Base-by-base conservation (phyloP, 495 filamentous ascomycete genomes). In the Cenococcum geophilum region DNA sequence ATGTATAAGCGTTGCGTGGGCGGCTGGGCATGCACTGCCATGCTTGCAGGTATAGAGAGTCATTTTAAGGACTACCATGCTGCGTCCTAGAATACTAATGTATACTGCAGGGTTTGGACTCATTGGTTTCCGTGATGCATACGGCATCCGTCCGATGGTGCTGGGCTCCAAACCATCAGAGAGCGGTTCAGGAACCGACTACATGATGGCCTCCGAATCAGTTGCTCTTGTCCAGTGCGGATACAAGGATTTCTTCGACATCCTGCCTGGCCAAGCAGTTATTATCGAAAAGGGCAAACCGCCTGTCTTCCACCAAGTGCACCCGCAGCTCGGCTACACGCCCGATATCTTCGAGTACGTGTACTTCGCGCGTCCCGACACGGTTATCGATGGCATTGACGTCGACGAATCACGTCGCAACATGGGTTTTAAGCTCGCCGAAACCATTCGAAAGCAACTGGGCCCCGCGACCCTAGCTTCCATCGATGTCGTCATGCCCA, bases 121-220 rank as follows among this genome's bases (percentile, higher is more conserved):
- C 49, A 79, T 96, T 20, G 92, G 88, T 49, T 97, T 97, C 80
- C 82, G 89, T 58, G 93, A 97, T 73, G 79, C 84, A 8, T 84
- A 92, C 66, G 93, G 92, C 65, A 98, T 98, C 63, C 87, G 93
- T 34, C 93, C 93, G 0, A 79, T 98, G 55, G 81, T 91, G 43
- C 78, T 97, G 5, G 93, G 93, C 48, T 86, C 83, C 65, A 82
- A 88, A 43, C 80, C 82, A 3, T 88, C 87, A 0, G 70, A 85
- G n/a, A 77, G 80, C 56, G 80, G 81, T 25, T 80, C 83, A 0
- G 87, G 87, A 21, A 89, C 71, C 56, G 93, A 97, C 75, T 98
- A 97, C 76, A 95, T 97, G 89, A 85, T 98, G 79, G 89, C 93
- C 0, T 96, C 91, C n/a, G 93, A 98, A 75, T 93, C 89, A 35